phyloP scores from a whole-genome alignment of 176 grass and related monocot species.

The Bothriochloa decipiens region DNA sequence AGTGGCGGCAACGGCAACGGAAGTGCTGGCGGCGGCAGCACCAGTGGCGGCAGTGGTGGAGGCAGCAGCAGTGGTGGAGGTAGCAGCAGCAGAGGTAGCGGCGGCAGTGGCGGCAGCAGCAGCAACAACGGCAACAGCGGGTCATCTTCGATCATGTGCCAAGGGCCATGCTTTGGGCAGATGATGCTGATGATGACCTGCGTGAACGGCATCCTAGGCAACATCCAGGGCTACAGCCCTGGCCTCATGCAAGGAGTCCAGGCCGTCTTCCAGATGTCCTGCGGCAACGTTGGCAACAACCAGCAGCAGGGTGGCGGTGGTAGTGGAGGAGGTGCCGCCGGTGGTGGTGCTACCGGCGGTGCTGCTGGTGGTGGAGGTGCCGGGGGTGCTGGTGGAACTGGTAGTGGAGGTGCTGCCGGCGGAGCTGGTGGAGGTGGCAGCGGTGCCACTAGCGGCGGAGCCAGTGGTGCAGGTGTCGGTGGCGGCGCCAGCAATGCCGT shows the following conservation, averaged over 20 bases:
- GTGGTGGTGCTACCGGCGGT: neutral
- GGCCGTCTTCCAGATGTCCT: constrained; percentile 74
- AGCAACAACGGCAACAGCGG: neutral
- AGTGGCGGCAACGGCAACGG: neutral
- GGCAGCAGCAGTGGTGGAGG: too few relatives aligned
- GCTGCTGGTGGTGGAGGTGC: neutral
- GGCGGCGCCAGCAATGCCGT: neutral
- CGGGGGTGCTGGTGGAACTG: neutral
- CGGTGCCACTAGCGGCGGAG: neutral
- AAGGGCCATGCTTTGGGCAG: constrained; percentile 64
- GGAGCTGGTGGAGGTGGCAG: neutral
- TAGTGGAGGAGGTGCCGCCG: neutral
- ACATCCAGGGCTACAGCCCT: constrained; percentile 68
- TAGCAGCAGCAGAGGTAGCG: accelerated
- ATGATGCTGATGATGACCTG: constrained; percentile 77
- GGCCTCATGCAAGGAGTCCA: constrained; percentile 90
- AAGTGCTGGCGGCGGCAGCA: accelerated
- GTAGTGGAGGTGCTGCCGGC: neutral
- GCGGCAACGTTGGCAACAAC: constrained; percentile 39
- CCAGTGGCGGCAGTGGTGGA: neutral
- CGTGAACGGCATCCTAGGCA: constrained; percentile 64
- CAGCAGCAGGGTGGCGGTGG: constrained; percentile 9
- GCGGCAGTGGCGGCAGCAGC: neutral
- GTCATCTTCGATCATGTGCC: constrained; percentile 54
- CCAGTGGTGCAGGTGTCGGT: neutral